Conservation (phyloP, 345 rosid genomes). For the Citrus australasica region DNA sequence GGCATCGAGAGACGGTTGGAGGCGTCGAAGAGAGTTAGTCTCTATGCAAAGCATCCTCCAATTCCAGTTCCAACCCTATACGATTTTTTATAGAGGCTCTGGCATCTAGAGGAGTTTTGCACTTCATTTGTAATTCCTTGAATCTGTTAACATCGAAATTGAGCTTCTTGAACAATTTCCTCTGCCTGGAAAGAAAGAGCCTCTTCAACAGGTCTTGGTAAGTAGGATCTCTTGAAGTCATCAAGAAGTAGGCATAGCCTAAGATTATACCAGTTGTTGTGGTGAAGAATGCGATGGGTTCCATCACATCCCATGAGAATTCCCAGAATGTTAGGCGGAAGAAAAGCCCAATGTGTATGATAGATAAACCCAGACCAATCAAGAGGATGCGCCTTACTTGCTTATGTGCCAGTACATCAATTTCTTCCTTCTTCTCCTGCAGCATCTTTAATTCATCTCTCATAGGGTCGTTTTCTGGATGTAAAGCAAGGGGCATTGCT, state of each 20-base stretch:
- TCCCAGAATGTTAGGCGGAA: conserved; percentile 97
- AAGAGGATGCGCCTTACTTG: conserved; percentile 83
- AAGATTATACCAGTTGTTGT: conserved; percentile 68
- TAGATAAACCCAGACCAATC: conserved; percentile 60
- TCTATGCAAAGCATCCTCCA: conserved; percentile 65
- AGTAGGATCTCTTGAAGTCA: conserved; percentile 87
- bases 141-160: conserved; percentile 65
- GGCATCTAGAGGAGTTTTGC: conserved; percentile 45
- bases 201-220: conserved; percentile 96
- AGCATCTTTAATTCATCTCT: conserved; percentile 66
- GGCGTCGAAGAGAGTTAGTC: conserved; percentile 15
- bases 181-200: conserved; percentile 81
- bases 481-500: conserved; percentile 75
- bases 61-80: conserved; percentile 55
- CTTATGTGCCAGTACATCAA: conserved; percentile 80
- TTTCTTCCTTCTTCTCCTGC: conserved; percentile 70
- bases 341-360: conserved; percentile 66
- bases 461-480: conserved; percentile 60
- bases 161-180: conserved; percentile 57
- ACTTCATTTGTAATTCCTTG: conserved; percentile 65
- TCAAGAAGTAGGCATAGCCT: conserved; percentile 87
- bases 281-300: conserved; percentile 79
- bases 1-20: neutral
- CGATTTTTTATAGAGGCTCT: conserved; percentile 52
- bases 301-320: conserved; percentile 99